Conservation (phyloP, 768 basidiomycete species). For the Leccinum olivaceopallidum region DNA sequence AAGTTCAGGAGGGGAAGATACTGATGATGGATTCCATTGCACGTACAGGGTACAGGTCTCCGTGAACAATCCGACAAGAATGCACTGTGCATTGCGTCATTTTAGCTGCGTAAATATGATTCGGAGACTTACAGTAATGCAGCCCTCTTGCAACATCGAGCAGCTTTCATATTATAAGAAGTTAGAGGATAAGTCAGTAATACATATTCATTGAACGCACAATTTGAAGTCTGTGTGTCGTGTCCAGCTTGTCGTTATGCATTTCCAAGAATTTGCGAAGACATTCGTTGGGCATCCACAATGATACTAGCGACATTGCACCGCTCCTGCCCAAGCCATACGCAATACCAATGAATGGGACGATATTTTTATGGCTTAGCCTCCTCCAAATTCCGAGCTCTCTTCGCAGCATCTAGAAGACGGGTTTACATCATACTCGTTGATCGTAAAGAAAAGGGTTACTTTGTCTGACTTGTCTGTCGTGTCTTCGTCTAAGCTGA, state of each 20-base stretch:
- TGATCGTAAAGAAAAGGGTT: background rate
- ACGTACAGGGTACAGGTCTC: background rate
- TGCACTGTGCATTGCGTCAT: background rate
- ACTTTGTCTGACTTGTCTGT: background rate
- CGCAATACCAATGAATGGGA: background rate
- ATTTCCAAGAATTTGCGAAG: background rate
- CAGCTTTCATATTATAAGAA: background rate
- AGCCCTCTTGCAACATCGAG: background rate
- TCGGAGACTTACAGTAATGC: background rate
- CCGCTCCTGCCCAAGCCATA: background rate
- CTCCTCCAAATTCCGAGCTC: background rate
- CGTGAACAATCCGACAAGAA: background rate
- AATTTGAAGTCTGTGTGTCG: background rate
- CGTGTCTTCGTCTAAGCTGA: background rate
- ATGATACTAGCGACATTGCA: background rate
- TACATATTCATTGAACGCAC: background rate
- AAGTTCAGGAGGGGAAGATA: background rate
- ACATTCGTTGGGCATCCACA: background rate
- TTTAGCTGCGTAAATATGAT: background rate
- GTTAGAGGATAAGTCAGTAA: background rate
- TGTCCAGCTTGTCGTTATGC: background rate
- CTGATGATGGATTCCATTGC: background rate
- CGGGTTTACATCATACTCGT: background rate
- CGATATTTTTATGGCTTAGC: background rate
- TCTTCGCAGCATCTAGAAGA: background rate